Base-by-base conservation (phyloP, 352 stramenopile genomes). In the Pseudoperonospora humuli region DNA sequence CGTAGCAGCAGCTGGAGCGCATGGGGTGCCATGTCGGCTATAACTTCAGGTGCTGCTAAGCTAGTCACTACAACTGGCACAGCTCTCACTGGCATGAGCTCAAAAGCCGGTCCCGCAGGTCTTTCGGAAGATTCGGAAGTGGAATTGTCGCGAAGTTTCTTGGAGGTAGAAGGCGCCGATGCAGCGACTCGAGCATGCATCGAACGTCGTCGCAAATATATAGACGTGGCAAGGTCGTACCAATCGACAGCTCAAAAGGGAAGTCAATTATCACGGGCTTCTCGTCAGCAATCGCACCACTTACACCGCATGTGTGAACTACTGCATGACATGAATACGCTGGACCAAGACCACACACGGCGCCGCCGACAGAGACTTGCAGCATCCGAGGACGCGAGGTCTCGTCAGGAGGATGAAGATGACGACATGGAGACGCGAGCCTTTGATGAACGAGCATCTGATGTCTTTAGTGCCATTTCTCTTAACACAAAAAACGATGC, bases 11-110 rank as follows among this genome's bases (percentile, higher is more conserved):
- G 54, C 9, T 87, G 75, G 75, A 79, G 65, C 39, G 66, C 72
- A 1, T 91, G 79, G 79, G 70, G 76, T 8, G 76, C 75, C 1
- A 56, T 91, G 17, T 85, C 74, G 13, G 74, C 73, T 11, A 59
- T 88, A 39, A 91, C 79, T 10, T 82, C 65, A 20, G 77, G 71
- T 46, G 75, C 77, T 20, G 79, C 76, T 2, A 90, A 87, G 51
- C 60, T 89, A 13, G 75, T 90, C 45, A 81, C 68, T 18, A 77
- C 76, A 7, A 91, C 77, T 3, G 73, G 71, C 17, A 75, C 62
- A 5, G 71, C 67, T 2, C 39, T 86, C 13, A 70, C 57, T 20
- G 66, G 58, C 3, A 61, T 79, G 11, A 65, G 73, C 15, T 36
- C 49, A 0, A 68, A 67, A 39, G 62, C 63, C 2, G 44, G 64